Percentiles rank a stretch among this genome's conserved stretches.
Evolutionary conservation across 106 monocot genomes (phyloP).

Genomic region (Acanthochlamys bracteata): DNA sequence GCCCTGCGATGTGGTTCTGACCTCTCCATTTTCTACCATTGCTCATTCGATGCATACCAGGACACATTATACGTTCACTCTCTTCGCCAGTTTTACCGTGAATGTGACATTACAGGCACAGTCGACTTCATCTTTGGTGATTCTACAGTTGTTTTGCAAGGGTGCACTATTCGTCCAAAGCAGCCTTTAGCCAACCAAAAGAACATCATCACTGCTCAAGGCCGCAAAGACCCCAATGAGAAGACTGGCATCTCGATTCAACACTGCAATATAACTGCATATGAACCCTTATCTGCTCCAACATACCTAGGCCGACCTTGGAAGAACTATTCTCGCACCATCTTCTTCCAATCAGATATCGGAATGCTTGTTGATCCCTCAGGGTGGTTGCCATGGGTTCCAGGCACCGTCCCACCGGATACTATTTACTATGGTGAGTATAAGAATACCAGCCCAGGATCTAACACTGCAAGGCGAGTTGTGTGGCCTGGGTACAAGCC

Average conservation of each 20-base stretch:
- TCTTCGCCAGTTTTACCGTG: constrained; percentile 83
- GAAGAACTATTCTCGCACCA: constrained; percentile 23
- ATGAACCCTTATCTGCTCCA: not conserved
- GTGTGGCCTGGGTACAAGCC: constrained; percentile 23
- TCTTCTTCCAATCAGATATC: constrained; percentile 25
- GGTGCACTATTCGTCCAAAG: constrained; percentile 42
- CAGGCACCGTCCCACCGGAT: constrained; percentile 8
- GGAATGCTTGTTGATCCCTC: constrained; percentile 16
- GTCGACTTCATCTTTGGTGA: constrained; percentile 82
- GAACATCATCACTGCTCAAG: constrained; percentile 77
- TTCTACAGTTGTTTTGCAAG: constrained; percentile 69
- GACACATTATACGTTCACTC: constrained; percentile 85
- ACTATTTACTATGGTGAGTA: constrained; percentile 26
- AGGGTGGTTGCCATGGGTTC: constrained; percentile 27
- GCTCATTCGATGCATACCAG: constrained; percentile 49
- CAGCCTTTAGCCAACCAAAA: constrained; percentile 58
- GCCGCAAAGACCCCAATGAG: constrained; percentile 58
- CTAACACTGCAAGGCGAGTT: constrained; percentile 17
- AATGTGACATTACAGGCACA: constrained; percentile 57
- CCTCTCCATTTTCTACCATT: constrained; percentile 61
- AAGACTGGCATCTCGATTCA: constrained; percentile 75
- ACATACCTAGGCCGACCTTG: constrained; percentile 29
- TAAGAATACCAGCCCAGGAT: constrained; percentile 22
- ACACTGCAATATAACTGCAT: constrained; percentile 49
- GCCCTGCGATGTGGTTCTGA: constrained; percentile 73